Conservation (phyloP, 202 grass and related monocot species). For the Digitaria exilis region DNA sequence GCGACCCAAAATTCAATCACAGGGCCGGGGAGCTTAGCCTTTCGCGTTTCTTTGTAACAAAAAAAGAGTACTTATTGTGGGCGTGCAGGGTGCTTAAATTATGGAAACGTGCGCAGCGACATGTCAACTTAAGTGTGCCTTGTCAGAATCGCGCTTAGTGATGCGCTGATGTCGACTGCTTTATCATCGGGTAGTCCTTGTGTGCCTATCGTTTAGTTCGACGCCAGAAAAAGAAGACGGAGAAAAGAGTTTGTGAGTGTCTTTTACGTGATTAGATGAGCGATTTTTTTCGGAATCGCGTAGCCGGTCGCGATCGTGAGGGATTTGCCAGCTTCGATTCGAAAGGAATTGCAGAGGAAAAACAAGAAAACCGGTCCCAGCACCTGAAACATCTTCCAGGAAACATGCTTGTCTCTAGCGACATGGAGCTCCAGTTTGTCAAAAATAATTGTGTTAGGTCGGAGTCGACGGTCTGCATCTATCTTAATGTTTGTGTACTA, state of each 20-base stretch:
- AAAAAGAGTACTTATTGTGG: background rate
- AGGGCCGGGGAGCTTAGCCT: background rate
- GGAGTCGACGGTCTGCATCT: background rate
- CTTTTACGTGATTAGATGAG: background rate
- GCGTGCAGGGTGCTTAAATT: constrained; percentile 5
- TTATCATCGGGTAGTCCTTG: background rate
- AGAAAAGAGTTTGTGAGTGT: background rate
- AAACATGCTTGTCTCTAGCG: constrained; percentile 44
- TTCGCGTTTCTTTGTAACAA: background rate
- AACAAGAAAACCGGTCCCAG: background rate
- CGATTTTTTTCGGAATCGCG: background rate
- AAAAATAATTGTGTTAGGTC: background rate
- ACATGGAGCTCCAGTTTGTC: constrained; percentile 1
- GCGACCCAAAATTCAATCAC: constrained; percentile 5
- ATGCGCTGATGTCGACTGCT: background rate
- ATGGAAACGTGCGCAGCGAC: background rate
- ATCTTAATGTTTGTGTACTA: background rate
- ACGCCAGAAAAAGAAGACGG: background rate
- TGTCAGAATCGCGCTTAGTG: background rate
- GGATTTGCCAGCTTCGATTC: background rate
- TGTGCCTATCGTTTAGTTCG: background rate
- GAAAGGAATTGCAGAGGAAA: background rate
- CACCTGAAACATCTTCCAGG: constrained; percentile 36
- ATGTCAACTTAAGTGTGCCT: constrained; percentile 10
- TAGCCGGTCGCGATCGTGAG: constrained; percentile 17